phyloP scores from a whole-genome alignment of 176 grass and related monocot genomes.

The Cocos nucifera region DNA sequence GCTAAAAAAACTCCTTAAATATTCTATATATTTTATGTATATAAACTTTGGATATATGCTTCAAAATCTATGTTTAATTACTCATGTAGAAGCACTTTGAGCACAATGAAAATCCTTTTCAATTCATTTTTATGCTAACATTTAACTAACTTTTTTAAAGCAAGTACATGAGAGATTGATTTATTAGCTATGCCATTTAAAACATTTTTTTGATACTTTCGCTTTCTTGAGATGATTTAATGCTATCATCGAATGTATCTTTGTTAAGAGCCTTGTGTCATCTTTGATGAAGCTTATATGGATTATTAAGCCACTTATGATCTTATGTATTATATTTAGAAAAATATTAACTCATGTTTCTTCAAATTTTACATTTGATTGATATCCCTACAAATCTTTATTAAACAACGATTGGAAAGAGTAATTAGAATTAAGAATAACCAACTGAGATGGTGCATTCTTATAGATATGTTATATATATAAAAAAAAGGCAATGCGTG shows the following conservation, averaged over 20 bases:
- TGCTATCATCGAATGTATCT: constrained; percentile 51
- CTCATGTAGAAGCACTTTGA: constrained; percentile 45
- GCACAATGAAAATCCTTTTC: constrained; percentile 50
- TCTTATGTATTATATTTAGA: constrained; percentile 55
- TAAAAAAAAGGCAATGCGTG: constrained; percentile 39
- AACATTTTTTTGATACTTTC: constrained; percentile 56
- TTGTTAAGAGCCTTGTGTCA: constrained; percentile 66
- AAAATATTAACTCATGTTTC: constrained; percentile 58
- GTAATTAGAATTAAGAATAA: constrained; percentile 49
- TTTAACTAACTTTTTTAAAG: constrained; percentile 42
- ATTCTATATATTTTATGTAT: constrained; percentile 75
- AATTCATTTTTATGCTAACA: constrained; percentile 53
- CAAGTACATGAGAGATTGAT: constrained; percentile 16
- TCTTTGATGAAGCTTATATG: too few species aligned
- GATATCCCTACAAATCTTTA: constrained; percentile 55
- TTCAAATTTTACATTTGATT: constrained; percentile 49
- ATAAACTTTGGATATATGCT: constrained; percentile 63
- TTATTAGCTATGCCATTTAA: constrained; percentile 45
- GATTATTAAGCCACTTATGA: constrained; percentile 70
- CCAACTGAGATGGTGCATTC: constrained; percentile 54
- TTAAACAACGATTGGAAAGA: constrained; percentile 51
- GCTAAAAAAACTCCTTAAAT: constrained; percentile 72
- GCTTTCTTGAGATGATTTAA: constrained; percentile 52
- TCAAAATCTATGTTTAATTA: constrained; percentile 65
- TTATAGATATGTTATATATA: constrained; percentile 56